These are phyloP conservation scores for Astrothelium macrocarpum DNA, from an alignment of 495 filamentous ascomycete genomes.

Conservation along the genomic window DNA sequence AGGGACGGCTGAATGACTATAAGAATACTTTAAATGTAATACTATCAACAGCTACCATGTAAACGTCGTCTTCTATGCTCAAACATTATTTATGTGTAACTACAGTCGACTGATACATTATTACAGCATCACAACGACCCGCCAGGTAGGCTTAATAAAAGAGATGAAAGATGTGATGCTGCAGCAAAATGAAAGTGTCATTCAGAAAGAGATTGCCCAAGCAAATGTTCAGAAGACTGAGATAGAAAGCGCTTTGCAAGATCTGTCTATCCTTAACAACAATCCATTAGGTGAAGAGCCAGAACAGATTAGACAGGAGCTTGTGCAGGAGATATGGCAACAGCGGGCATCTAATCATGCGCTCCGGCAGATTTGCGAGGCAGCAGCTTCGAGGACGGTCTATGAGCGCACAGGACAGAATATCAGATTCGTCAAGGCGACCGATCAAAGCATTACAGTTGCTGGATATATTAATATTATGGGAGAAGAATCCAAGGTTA, in stretches of 20 bases:
- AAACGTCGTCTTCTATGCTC: neutral
- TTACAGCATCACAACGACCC: slow-evolving; percentile 1
- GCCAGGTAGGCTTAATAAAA: neutral
- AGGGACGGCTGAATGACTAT: neutral
- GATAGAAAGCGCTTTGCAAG: neutral
- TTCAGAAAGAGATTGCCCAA: neutral
- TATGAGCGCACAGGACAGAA: neutral
- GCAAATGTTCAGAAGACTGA: neutral
- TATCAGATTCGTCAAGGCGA: neutral
- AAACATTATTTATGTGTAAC: neutral
- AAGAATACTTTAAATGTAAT: neutral
- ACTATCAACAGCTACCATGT: neutral
- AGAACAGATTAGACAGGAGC: neutral
- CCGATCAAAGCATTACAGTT: neutral
- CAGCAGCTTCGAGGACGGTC: neutral
- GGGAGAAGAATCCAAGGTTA: neutral
- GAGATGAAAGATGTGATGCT: neutral
- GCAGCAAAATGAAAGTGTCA: neutral
- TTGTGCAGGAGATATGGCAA: neutral
- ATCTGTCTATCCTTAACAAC: neutral
- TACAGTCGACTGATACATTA: neutral
- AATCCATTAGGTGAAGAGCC: neutral
- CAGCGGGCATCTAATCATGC: neutral
- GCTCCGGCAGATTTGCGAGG: neutral
- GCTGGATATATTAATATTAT: neutral